Evolutionary conservation across 768 basidiomycete species (phyloP), one percentile per base, ranked within the genome.

Genomic region (Tricholoma sp.): DNA sequence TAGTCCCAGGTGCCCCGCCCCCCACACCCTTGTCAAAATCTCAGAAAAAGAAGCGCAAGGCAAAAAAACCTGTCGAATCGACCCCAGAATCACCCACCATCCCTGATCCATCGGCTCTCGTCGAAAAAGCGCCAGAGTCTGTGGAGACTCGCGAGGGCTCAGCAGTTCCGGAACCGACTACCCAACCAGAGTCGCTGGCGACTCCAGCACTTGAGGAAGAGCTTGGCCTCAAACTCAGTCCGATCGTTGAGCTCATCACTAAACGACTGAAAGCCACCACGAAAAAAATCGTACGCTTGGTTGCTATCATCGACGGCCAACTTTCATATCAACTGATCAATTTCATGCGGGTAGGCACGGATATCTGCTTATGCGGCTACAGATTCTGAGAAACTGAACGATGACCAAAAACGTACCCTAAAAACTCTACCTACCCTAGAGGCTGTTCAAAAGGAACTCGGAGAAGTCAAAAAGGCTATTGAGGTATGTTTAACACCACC

Each of bases 391-490:
- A 87, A 88, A 65, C 81, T 95, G 54, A 91, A 96, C 61, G 90
- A 93, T 41, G 94, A 96, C 71, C 94, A 97, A 73, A 88, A 80
- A 61, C 83, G 85, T 32, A 77, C 81, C 2, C 64, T 94, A 53
- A 88, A 83, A 61, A 85, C 82, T 16, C 82, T 96, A 45, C 82
- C 93, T 9, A 76, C 79, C 5, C 76, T 95, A 19, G 92, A 95
- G 65, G 89, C 85, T 9, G 77, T 85, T 39, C 81, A 85, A 62
- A 91, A 90, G 65, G 94, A 95, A 64, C 73, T 96, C 12, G 84
- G 82, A 22, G 94, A 94, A 57, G 82, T 94, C 45, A 89, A 88
- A 71, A 93, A 89, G 69, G 83, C 80, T 41, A 79, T 94, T 59
- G 91, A 96, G 82, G 94, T 93, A 46, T 32, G 27, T 45, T 54